Percentiles rank a stretch among this genome's conserved stretches.
Evolutionary conservation across 2,329 filamentous ascomycete species (phyloP).

Genomic region (Hortaea werneckii): DNA sequence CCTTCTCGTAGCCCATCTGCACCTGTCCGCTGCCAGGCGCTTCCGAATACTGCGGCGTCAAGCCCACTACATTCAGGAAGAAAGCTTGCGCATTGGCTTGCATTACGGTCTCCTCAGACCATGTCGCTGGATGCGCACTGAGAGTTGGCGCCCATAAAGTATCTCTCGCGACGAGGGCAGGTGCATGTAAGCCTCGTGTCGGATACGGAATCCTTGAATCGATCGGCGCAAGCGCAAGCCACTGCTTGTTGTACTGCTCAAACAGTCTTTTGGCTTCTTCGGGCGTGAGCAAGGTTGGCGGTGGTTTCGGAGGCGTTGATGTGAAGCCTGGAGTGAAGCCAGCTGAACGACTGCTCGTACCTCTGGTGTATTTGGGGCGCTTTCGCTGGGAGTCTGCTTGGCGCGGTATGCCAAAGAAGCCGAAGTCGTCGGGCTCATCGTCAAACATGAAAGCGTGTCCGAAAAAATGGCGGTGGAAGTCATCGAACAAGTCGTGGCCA

Average conservation of each 20-base stretch:
- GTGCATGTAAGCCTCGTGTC: slow-evolving; percentile 17
- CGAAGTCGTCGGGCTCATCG: slow-evolving; percentile 6
- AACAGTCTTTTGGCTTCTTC: slow-evolving; percentile 19
- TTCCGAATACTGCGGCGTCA: slow-evolving; percentile 17
- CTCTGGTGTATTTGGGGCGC: slow-evolving; percentile 9
- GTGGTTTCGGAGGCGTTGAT: slow-evolving; percentile 7
- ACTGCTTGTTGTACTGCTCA: slow-evolving; percentile 19
- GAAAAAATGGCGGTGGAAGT: slow-evolving; percentile 6
- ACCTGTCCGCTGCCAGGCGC: slow-evolving; percentile 12
- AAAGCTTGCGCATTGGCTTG: slow-evolving; percentile 25
- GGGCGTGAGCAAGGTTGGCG: slow-evolving; percentile 14
- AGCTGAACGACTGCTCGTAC: neutral
- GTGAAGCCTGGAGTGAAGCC: neutral
- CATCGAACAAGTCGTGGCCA: slow-evolving; percentile 10
- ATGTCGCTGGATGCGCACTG: slow-evolving; percentile 12
- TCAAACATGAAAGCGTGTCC: slow-evolving; percentile 1
- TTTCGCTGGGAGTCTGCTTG: slow-evolving; percentile 7
- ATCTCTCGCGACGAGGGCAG: slow-evolving; percentile 13
- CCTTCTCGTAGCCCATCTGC: slow-evolving; percentile 17
- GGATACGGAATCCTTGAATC: slow-evolving; percentile 22
- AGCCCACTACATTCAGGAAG: slow-evolving; percentile 18
- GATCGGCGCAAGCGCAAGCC: slow-evolving; percentile 15
- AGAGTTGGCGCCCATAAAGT: slow-evolving; percentile 18
- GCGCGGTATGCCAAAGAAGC: slow-evolving; percentile 14
- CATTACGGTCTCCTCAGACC: slow-evolving; percentile 23